Evolutionary conservation across 164 flowering plant genomes (phyloP), one percentile per base, ranked within the genome.

Genomic region (Aristolochia californica): DNA sequence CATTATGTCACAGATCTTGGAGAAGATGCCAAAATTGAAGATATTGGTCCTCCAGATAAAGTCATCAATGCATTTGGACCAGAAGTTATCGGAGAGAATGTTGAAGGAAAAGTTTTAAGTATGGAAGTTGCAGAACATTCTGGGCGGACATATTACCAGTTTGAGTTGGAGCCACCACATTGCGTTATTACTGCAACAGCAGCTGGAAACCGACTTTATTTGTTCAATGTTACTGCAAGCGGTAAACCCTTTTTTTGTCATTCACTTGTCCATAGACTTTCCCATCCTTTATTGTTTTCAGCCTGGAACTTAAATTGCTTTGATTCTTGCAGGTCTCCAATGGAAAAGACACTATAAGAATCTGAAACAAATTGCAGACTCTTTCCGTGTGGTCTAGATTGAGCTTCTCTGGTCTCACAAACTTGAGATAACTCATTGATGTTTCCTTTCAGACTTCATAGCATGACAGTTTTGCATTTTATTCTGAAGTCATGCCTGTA

Each of bases 31-130:
- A 81, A 60, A 51, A 87, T 88, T 18, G 96, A 91, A 70, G 58
- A 64, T 55, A 79, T 91, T 43, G 96, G 98, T 56, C 66, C 85
- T 11, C 96, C 94, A 9, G 98, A 87, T 40, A 91, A 77, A 68
- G 98, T 91, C 69, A 91, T 91, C 8, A 70, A 54, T 75, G 98
- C 98, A 43, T 91, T 91, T 62, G 98, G 98, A 62, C 98, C 98
- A 10, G 98, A 91, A 72, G 94, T 82, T 18, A 82, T 85, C 5
- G 96, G 95, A 21, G 91, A 91, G 45, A 91, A 85, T 71, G 98
- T 91, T 13, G 96, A 91, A 74, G 98, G 98, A 2, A 65, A 65
- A 34, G 63, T 65, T 27, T 47, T 65, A 38, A 65, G 63, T 44
- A 59, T 59, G 63, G 68, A 53, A 27, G 68, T 65, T n/a, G 43